phyloP scores from a whole-genome alignment of 2,329 filamentous ascomycete genomes.

The Knufia petricola region DNA sequence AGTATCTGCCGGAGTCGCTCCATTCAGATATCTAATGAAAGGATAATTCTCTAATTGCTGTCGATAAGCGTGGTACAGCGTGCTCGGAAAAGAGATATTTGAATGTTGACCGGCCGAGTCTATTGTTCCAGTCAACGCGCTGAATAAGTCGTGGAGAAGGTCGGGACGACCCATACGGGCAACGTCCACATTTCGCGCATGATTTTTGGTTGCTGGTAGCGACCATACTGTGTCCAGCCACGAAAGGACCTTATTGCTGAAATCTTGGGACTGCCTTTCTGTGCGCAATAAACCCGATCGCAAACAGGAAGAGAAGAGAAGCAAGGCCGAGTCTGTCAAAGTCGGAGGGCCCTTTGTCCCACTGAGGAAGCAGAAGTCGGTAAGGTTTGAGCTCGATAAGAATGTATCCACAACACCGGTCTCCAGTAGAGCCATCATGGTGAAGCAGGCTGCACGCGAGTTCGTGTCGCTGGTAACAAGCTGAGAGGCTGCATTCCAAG shows the following conservation, averaged over 20 bases:
- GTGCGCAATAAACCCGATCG: background rate
- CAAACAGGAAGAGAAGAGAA: conserved; percentile 6
- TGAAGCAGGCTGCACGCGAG: conserved; percentile 16
- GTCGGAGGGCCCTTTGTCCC: conserved; percentile 3
- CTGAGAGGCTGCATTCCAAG: conserved; percentile 15
- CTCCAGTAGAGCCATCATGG: conserved; percentile 13
- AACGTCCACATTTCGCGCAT: background rate
- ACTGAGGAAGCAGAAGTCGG: conserved; percentile 5
- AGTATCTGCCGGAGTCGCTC: no score
- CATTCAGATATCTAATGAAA: background rate
- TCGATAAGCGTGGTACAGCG: background rate
- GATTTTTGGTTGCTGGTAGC: background rate
- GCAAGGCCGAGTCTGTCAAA: conserved; percentile 8
- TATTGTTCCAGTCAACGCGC: background rate
- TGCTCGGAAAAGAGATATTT: background rate
- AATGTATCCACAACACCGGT: conserved; percentile 6
- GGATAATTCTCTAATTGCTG: background rate
- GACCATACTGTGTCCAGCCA: conserved; percentile 8
- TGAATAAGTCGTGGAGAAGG: conserved; percentile 1
- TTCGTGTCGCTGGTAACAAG: conserved; percentile 11
- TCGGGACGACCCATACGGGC: conserved; percentile 1
- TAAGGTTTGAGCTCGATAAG: background rate
- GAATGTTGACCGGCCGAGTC: background rate
- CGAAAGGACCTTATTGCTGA: background rate
- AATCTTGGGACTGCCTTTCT: background rate